Base-by-base conservation (phyloP, 176 grass and related monocot genomes). In the Dactylis glomerata region DNA sequence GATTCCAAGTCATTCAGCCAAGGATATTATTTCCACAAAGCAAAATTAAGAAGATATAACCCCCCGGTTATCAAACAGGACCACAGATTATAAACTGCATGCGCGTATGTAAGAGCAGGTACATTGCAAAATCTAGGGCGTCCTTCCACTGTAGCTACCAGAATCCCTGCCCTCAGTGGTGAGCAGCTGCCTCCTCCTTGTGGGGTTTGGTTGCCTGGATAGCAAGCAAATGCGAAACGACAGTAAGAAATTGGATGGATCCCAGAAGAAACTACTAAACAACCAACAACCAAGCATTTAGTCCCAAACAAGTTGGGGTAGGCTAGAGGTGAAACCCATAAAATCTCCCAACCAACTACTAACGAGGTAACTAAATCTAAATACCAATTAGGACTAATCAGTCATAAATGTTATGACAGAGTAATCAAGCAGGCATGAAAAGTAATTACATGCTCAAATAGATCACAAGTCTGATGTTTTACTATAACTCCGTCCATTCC, bases 101-200 rank as follows among this genome's bases (percentile, higher is more conserved):
- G 66, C 11, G 8, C 54, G 1, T 73, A 73, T 47, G 0, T 33
- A 76, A 3, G 55, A 45, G 5, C 17, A 68, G 8, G 13, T 68
- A 75, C 45, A 69, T 10, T 62, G 67, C 6, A 15, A 83, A 54
- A 77, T 32, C 79, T 69, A 56, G 10, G 27, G 14, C 22, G 26
- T 70, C 73, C 45, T 79, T 46, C 15, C 34, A 8, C 8, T 58
- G 63, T 22, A 86, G 52, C 33, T 44, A 69, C 41, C 71, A 46
- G 12, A 2, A 14, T 14, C 44, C 44, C 49, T 6, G 32, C 52
- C 59, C 84, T 84, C 31, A 95, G 72, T 92, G 90, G 30, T 91
- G 90, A 59, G 79, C 85, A 26, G 73, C 78, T 11, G 77, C 85
- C 36, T 87, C 88, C 66, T 87, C 85, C 83, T 89, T 88, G 65